Percentiles rank a stretch among this genome's conserved stretches.
phyloP scores from a whole-genome alignment of 441 rosid species.

The Gossypium gossypioides region DNA sequence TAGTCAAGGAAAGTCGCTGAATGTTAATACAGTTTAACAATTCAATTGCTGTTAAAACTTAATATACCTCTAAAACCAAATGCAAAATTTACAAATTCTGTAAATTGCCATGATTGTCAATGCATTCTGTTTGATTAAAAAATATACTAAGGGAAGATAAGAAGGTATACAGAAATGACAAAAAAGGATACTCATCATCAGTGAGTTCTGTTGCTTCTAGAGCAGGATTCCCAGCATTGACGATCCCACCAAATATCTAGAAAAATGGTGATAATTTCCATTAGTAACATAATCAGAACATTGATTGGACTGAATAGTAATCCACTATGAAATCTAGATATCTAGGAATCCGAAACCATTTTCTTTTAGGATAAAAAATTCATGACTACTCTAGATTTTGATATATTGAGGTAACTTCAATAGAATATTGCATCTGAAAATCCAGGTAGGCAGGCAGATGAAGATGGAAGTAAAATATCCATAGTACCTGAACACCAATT shows the following conservation, averaged over 20 bases:
- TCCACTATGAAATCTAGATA: background rate
- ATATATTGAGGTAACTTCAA: background rate
- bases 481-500: slow-evolving; percentile 79
- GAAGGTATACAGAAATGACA: background rate
- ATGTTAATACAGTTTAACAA: background rate
- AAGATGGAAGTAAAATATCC: background rate
- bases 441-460: background rate
- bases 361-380: background rate
- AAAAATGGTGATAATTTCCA: background rate
- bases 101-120: background rate
- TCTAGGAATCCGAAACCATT: background rate
- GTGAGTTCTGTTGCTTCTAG: slow-evolving; percentile 53
- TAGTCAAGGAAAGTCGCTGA: slow-evolving; percentile 39
- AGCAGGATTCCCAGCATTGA: slow-evolving; percentile 70
- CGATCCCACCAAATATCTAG: slow-evolving; percentile 87
- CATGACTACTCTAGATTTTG: background rate
- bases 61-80: slow-evolving; percentile 1
- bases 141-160: background rate
- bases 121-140: background rate
- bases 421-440: background rate
- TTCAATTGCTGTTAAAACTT: background rate
- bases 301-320: background rate
- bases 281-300: slow-evolving; percentile 3
- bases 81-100: background rate
- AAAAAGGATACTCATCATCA: slow-evolving; percentile 77